These are phyloP conservation scores for Saccharomycopsis microspora DNA, from an alignment of 805 yeast species.

Conservation along the genomic window DNA sequence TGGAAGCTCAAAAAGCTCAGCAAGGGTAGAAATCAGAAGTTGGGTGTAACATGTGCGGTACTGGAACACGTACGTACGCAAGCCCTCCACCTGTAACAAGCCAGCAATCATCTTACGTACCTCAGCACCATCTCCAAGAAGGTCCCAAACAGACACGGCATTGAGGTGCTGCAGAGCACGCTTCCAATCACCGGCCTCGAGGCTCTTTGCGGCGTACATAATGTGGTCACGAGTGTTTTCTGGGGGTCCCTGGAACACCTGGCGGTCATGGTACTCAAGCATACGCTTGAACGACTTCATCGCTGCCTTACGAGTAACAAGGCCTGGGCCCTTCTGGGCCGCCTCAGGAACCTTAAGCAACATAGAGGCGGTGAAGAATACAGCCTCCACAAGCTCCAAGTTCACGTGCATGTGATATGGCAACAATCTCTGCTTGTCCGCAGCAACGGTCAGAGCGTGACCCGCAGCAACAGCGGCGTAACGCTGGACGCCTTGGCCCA, in stretches of 20 bases:
- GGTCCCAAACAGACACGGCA: conserved; percentile 76
- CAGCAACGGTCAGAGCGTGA: conserved; percentile 24
- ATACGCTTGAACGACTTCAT: conserved; percentile 84
- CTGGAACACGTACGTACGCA: conserved; percentile 85
- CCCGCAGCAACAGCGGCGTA: conserved; percentile 21
- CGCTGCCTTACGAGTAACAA: conserved; percentile 40
- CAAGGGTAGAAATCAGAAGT: conserved; percentile 55
- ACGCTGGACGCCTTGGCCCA: conserved; percentile 86
- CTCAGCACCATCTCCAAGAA: conserved; percentile 57
- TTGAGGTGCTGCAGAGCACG: conserved; percentile 60
- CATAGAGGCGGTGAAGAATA: conserved; percentile 80
- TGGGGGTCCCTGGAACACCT: conserved; percentile 94
- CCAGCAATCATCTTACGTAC: conserved; percentile 62
- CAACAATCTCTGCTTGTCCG: conserved; percentile 70
- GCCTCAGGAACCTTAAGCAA: conserved; percentile 86
- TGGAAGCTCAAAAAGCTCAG: conserved; percentile 54
- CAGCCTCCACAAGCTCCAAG: conserved; percentile 88
- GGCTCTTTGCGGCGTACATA: conserved; percentile 81
- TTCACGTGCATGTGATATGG: conserved; percentile 99
- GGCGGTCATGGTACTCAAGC: conserved; percentile 87
- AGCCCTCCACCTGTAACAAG: conserved; percentile 80
- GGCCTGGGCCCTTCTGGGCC: conserved; percentile 52
- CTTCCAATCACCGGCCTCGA: conserved; percentile 86
- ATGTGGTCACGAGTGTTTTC: conserved; percentile 91
- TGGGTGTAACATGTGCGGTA: conserved; percentile 69